Base-by-base conservation (phyloP, 2,329 filamentous ascomycete species). In the Claviceps lovelessii region DNA sequence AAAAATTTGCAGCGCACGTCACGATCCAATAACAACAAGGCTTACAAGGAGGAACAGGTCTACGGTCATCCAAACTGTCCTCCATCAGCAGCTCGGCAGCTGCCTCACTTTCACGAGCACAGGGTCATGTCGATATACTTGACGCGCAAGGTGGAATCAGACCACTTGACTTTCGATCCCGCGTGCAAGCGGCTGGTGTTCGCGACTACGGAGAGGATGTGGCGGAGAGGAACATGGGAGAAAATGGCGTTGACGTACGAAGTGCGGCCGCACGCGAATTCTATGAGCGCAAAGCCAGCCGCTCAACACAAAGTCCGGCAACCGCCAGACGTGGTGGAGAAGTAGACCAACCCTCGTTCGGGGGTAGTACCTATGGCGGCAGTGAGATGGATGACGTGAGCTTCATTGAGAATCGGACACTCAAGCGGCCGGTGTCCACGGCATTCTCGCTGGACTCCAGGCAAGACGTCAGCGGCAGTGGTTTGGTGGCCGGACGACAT, bases 201-300 rank as follows among this genome's bases (percentile, higher is more conserved):
- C 70, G 71, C 49, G 73, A 76, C 52, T 81, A 81, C 58, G 79
- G 76, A 19, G 81, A 84, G 62, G 79, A 82, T 61, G 78, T 83
- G 0, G 79, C 78, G 1, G 78, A 81, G 58, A 71, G 80, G 37
- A 83, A 83, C 58, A 68, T 78, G 49, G 65, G 63, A 7, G 63
- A 67, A 42, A 74, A 70, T 29, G 61, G 61, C 1, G 56, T 64
- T 33, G 60, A 69, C 44, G 57, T 71, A 5, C 60, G 61, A 17
- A 69, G 68, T 1, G 52, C 60, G 5, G 65, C 64, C 10, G 65
- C 69, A 1, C 64, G 62, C 23, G 64, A 64, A 2, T 71, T 68
- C 35, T 69, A 71, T 57, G 57, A 41, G 35, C 41, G 52, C 31
- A 35, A 44, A 44, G 19, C 29, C 15, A 52, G 42, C 29, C 28